Conservation (phyloP, 1,284 basidiomycete genomes). For the Gomphus bonarii region DNA sequence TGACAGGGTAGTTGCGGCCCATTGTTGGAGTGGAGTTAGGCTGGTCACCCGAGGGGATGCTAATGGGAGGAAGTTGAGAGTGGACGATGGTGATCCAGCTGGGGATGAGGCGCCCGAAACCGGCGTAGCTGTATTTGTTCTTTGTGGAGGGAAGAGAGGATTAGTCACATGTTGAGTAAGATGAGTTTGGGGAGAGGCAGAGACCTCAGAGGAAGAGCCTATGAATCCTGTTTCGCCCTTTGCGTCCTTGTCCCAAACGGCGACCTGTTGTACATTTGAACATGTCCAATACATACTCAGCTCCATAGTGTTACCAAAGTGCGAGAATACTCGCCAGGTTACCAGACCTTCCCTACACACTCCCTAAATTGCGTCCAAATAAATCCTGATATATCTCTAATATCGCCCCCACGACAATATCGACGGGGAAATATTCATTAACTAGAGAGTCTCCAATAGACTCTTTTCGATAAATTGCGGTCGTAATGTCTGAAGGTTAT, state of each 20-base stretch:
- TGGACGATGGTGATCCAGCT: too few relatives aligned
- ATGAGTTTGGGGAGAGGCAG: slow-evolving; percentile 13
- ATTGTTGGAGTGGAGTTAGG: too few relatives aligned
- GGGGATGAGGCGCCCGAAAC: slow-evolving; percentile 66
- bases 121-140: slow-evolving; percentile 78
- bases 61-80: too few relatives aligned
- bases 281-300: background rate
- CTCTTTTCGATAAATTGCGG: slow-evolving; percentile 58
- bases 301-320: background rate
- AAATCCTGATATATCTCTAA: slow-evolving; percentile 74
- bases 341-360: slow-evolving; percentile 55
- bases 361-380: slow-evolving; percentile 61
- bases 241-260: slow-evolving; percentile 71
- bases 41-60: background rate
- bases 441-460: slow-evolving; percentile 64
- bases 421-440: slow-evolving; percentile 82
- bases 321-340: slow-evolving; percentile 42
- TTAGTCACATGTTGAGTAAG: background rate
- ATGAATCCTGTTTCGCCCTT: slow-evolving; percentile 61
- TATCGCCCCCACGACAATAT: slow-evolving; percentile 69
- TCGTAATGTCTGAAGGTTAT: slow-evolving; percentile 44
- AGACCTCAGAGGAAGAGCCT: slow-evolving; percentile 76
- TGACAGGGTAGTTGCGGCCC: slow-evolving; percentile 57
- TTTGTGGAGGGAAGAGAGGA: slow-evolving; percentile 24
- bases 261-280: slow-evolving; percentile 66